Evolutionary conservation across 306 rosid species (phyloP).

Genomic region (Hippophae gyantsensis): DNA sequence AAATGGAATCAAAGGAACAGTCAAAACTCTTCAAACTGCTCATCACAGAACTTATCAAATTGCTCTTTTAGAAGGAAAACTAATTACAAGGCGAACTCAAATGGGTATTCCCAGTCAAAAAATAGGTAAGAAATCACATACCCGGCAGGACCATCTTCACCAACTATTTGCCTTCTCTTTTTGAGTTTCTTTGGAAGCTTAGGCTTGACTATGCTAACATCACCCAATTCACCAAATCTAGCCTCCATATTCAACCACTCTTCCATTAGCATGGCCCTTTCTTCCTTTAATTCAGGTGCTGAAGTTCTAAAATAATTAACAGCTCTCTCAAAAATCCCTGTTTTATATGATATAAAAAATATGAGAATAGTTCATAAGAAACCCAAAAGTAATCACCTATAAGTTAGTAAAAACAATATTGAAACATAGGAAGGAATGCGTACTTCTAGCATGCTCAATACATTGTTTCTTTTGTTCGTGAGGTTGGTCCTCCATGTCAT

Average conservation of each 20-base stretch:
- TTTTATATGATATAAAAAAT: background rate
- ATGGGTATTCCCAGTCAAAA: too few relatives aligned
- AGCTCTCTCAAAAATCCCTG: slow-evolving; percentile 89
- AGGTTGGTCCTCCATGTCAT: slow-evolving; percentile 16
- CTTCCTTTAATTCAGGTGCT: slow-evolving; percentile 92
- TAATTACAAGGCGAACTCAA: too few relatives aligned
- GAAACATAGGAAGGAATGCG: slow-evolving; percentile 18
- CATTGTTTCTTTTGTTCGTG: slow-evolving; percentile 49
- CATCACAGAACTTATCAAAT: too few relatives aligned
- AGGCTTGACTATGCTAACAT: slow-evolving; percentile 63
- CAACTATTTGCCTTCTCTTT: slow-evolving; percentile 57
- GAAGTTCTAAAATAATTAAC: slow-evolving; percentile 65
- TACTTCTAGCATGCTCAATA: slow-evolving; percentile 67
- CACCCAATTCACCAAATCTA: slow-evolving; percentile 62
- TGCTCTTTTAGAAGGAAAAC: too few relatives aligned
- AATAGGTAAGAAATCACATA: slow-evolving; percentile 20
- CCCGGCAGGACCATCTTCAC: slow-evolving; percentile 83
- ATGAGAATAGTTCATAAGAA: slow-evolving; percentile 5
- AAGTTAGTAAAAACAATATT: slow-evolving; percentile 3
- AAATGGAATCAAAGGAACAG: too few relatives aligned
- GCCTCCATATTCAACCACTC: slow-evolving; percentile 85
- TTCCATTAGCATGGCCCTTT: slow-evolving; percentile 84
- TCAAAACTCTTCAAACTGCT: too few relatives aligned
- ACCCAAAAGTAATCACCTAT: slow-evolving; percentile 8
- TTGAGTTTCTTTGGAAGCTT: slow-evolving; percentile 91